Evolutionary conservation across 2,329 filamentous ascomycete genomes (phyloP), one percentile per base, ranked within the genome.

Genomic region (Trematosphaeria pertusa): DNA sequence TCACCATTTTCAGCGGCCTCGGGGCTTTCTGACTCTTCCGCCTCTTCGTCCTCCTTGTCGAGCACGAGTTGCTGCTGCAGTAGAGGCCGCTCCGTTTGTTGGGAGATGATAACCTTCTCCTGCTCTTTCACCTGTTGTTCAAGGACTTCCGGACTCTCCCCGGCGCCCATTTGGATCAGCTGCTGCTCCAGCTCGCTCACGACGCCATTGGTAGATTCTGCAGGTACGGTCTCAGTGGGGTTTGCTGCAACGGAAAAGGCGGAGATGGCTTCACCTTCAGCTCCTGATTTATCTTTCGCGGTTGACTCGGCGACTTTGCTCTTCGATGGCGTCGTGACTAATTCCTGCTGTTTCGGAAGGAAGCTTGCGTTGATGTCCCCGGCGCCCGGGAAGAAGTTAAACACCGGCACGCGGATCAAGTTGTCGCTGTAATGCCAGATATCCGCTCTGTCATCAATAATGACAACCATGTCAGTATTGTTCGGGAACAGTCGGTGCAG

Each of bases 311-410:
- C 22, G n/a, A 48, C n/a, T 37, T 60, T 61, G 38, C 53, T 49
- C 34, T 59, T 64, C 5, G 47, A 20, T 14, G 52, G 31, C 22
- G 63, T 54, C 4, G 61, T 63, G 5, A 70, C 58, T 17, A 72
- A 51, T 48, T 72, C 70, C 36, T 69, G 64, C 42, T 83, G 85
- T 71, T 96, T 96, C 0, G 94, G 94, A 41, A 99, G 73, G 67
- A 97, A 99, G 67, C 90, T 96, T 10, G 93, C 95, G 76, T 99
- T 99, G 78, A 99, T 99, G 72, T 99, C 94, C 52, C 94, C 94
- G 54, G 97, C 96, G 12, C 94, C 94, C 46, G 95, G 90, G 75
- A 97, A 99, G 74, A 99, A 99, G 70, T 97, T 93, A 70, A 96
- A 99, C 0, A 93, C 91, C 1, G 87, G 86, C 24, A 99, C 94